A percentile compares a stretch with the other conserved stretches of the same genome.
Conservation (phyloP, 805 yeast genomes). For the Kregervanrija pseudodelftensis region DNA sequence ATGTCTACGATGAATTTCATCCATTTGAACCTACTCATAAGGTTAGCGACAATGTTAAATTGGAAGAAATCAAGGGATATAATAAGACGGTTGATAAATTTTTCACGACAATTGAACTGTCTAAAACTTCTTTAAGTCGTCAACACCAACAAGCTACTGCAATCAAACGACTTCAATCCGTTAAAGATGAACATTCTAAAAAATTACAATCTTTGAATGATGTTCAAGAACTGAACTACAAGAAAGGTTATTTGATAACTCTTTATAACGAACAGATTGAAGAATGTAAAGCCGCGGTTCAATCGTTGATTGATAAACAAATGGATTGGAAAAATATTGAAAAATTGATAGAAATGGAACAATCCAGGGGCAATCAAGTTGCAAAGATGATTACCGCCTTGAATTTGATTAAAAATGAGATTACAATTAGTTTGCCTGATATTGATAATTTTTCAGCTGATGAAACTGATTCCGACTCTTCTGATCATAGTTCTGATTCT, state of each 20-base stretch:
- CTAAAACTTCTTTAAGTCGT: slow-evolving; percentile 64
- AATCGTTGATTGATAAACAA: slow-evolving; percentile 62
- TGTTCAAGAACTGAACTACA: slow-evolving; percentile 56
- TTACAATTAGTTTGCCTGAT: slow-evolving; percentile 49
- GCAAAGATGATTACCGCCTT: slow-evolving; percentile 66
- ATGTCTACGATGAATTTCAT: slow-evolving; percentile 46
- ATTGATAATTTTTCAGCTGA: slow-evolving; percentile 33
- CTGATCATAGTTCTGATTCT: slow-evolving; percentile 19
- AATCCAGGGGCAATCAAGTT: slow-evolving; percentile 52
- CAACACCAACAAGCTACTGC: slow-evolving; percentile 78
- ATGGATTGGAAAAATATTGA: slow-evolving; percentile 95
- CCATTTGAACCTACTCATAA: slow-evolving; percentile 41
- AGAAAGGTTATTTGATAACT: slow-evolving; percentile 69
- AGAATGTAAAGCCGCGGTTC: slow-evolving; percentile 61
- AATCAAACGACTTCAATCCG: slow-evolving; percentile 63
- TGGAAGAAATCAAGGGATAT: slow-evolving; percentile 51
- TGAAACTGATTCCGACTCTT: slow-evolving; percentile 15
- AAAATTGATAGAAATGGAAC: slow-evolving; percentile 62
- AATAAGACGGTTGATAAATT: slow-evolving; percentile 77
- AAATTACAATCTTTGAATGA: slow-evolving; percentile 60
- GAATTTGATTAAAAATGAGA: slow-evolving; percentile 60
- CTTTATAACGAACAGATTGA: slow-evolving; percentile 64
- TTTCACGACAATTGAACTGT: slow-evolving; percentile 79
- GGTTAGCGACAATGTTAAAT: slow-evolving; percentile 24
- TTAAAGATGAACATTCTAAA: slow-evolving; percentile 62